Evolutionary conservation across 345 rosid genomes (phyloP).

Genomic region (Carallia brachiata): DNA sequence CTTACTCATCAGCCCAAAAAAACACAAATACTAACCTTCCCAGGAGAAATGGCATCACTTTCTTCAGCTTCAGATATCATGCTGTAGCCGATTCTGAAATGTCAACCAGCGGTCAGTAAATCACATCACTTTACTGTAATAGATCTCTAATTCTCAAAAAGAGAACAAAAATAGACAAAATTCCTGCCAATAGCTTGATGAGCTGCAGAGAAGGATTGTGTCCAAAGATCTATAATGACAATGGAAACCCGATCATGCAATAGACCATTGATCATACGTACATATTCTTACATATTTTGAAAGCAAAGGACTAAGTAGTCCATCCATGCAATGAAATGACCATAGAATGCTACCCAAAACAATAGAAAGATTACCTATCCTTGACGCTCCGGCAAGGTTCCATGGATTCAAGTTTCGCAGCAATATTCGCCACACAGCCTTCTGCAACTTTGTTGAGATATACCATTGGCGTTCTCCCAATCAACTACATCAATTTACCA

Average conservation of each 20-base stretch:
- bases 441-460: slow-evolving; percentile 80
- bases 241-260: background rate
- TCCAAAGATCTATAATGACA: background rate
- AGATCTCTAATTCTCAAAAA: background rate
- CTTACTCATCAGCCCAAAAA: background rate
- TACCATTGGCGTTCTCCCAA: slow-evolving; percentile 89
- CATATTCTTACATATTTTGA: too few relatives aligned
- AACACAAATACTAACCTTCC: slow-evolving; percentile 50
- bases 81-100: slow-evolving; percentile 70
- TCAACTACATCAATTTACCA: slow-evolving; percentile 58
- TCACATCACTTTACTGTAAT: slow-evolving; percentile 10
- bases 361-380: slow-evolving; percentile 56
- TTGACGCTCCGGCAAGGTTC: slow-evolving; percentile 93
- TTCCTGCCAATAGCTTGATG: background rate
- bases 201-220: background rate
- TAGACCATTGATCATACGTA: background rate
- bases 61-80: slow-evolving; percentile 91
- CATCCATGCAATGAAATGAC: background rate
- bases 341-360: background rate
- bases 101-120: slow-evolving; percentile 11
- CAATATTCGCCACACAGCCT: slow-evolving; percentile 76
- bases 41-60: slow-evolving; percentile 67
- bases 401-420: slow-evolving; percentile 98
- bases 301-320: background rate
- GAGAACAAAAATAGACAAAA: background rate